Base-by-base conservation (phyloP, 345 rosid species). In the Ailanthus altissimus region DNA sequence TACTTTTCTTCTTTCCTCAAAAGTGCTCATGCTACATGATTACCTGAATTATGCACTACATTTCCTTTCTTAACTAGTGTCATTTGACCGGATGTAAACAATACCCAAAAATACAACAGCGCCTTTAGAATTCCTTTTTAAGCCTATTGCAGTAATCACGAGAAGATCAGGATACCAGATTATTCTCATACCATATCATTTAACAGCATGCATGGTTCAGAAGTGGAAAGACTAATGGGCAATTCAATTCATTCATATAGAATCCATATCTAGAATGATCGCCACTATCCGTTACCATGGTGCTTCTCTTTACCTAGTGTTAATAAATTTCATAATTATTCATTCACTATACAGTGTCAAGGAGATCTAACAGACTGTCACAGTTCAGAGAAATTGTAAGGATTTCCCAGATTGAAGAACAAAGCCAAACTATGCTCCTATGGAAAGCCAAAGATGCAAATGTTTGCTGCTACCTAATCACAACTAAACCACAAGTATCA, bases 201-300 rank as follows among this genome's bases (percentile, higher is more conserved):
- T 49, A 38, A 71, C 46, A 2, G 36, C 62, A 71, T n/a, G 12
- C 63, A 71, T 12, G 20, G 50, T 21, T 71, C 32, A 71, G 62
- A 56, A 38, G 8, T 21, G n/a, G n/a, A 71, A 45, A 40, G 36
- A 36, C 63, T 51, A 51, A 56, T 40, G 36, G 21, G 32, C 50
- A 65, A 67, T 56, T n/a, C 1, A 23, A 12, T 40, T 40, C 5
- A 56, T 40, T 8, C 21, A 5, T 40, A 56, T 8, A 56, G 20
- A 12, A 38, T 12, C 58, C 28, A 40, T 21, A 36, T 38, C 18
- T 56, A 71, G 2, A 21, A 71, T 8, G 23, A 50, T 67, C 25
- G 32, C 73, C 20, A 9, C 18, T 20, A 47, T 64, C 18, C 25
- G 16, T 32, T 51, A 51, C 25, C 61, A 70, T 2, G 3, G 50